phyloP scores from a whole-genome alignment of 1,139 yeast genomes.

The Kodamaea alishanica region DNA sequence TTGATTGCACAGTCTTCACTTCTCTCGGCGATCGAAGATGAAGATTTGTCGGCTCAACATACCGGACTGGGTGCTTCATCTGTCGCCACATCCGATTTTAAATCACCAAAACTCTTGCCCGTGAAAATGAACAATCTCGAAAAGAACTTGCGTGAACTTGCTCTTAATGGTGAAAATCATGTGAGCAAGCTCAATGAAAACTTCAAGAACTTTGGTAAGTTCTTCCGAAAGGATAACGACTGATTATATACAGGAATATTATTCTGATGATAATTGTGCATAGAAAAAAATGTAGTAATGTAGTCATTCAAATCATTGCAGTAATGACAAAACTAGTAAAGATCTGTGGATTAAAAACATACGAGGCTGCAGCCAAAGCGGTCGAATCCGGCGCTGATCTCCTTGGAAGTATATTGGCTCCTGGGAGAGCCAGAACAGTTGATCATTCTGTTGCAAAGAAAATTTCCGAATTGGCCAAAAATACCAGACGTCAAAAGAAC shows the following conservation, averaged over 20 bases:
- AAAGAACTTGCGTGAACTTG: conserved; percentile 53
- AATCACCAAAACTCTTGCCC: conserved; percentile 26
- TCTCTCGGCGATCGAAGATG: conserved; percentile 25
- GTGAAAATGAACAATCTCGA: conserved; percentile 51
- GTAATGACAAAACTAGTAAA: conserved; percentile 47
- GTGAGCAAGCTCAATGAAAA: conserved; percentile 59
- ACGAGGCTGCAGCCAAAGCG: conserved; percentile 68
- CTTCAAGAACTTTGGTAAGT: conserved; percentile 53
- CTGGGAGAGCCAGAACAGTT: conserved; percentile 72
- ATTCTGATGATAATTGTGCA: background rate
- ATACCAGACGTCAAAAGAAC: conserved; percentile 16
- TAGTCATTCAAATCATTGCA: conserved; percentile 6
- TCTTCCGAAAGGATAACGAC: conserved; percentile 48
- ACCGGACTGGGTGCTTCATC: conserved; percentile 6
- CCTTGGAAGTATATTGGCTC: conserved; percentile 84
- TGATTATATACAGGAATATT: background rate
- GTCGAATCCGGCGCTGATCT: conserved; percentile 68
- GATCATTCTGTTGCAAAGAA: conserved; percentile 48
- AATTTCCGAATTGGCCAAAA: conserved; percentile 42
- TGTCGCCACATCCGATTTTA: conserved; percentile 18
- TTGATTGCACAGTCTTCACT: conserved; percentile 43
- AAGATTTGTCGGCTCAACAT: conserved; percentile 3
- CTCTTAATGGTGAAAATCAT: conserved; percentile 50
- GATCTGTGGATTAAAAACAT: conserved; percentile 75
- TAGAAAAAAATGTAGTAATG: background rate